Evolutionary conservation across 352 stramenopile genomes (phyloP).

Genomic region (Pythium vanterpoolii): DNA sequence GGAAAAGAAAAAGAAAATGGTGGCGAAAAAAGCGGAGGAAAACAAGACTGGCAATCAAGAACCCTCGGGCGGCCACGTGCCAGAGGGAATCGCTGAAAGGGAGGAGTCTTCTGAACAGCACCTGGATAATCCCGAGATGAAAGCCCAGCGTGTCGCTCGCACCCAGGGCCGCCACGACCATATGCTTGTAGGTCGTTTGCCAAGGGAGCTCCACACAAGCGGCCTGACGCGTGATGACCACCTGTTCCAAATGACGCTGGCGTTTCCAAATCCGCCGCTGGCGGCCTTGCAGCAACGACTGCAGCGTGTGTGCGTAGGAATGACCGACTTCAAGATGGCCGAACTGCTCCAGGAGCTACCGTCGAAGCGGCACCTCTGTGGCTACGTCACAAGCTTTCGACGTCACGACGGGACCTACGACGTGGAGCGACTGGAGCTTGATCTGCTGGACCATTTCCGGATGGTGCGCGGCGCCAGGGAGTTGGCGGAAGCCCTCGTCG

Average conservation of each 20-base stretch:
- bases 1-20: conserved; percentile 31
- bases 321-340: conserved; percentile 84
- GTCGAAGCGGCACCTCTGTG: conserved; percentile 89
- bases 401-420: conserved; percentile 53
- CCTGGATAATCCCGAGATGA: conserved; percentile 42
- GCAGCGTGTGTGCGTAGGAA: conserved; percentile 57
- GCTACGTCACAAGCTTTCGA: conserved; percentile 61
- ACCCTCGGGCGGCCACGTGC: background rate
- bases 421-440: conserved; percentile 38
- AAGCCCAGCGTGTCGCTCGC: conserved; percentile 25
- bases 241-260: conserved; percentile 40
- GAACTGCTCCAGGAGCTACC: conserved; percentile 90
- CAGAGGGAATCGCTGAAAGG: background rate
- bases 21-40: conserved; percentile 10
- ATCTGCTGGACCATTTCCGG: conserved; percentile 78
- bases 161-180: conserved; percentile 37
- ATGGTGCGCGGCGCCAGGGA: conserved; percentile 56
- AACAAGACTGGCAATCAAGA: conserved; percentile 17
- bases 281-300: conserved; percentile 45
- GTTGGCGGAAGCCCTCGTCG: conserved; percentile 53
- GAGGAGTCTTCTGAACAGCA: conserved; percentile 35
- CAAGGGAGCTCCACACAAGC: conserved; percentile 50
- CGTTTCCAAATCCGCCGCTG: conserved; percentile 52
- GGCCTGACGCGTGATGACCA: conserved; percentile 67
- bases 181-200: conserved; percentile 72